phyloP scores from a whole-genome alignment of 345 rosid species.

The Eutrema heterophyllum region DNA sequence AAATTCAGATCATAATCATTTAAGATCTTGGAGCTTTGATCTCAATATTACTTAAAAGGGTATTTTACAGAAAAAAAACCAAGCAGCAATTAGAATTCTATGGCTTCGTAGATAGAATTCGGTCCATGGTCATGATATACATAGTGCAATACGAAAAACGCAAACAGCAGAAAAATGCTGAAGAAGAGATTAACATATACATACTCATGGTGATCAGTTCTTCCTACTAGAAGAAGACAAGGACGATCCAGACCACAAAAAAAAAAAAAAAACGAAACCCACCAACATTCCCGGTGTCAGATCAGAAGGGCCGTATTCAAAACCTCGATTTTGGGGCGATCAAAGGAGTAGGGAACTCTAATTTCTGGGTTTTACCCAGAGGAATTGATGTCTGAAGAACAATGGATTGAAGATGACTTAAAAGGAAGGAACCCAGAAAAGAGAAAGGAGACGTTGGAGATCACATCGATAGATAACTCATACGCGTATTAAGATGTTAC shows the following conservation, averaged over 20 bases:
- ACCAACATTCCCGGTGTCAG: conserved; percentile 24
- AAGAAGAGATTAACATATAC: background rate
- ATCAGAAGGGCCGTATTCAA: conserved; percentile 12
- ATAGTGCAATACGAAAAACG: no score
- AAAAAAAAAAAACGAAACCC: background rate
- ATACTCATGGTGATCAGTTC: conserved; percentile 19
- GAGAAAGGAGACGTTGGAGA: conserved; percentile 25
- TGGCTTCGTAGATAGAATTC: background rate
- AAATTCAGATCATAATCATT: conserved; percentile 9
- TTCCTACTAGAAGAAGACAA: background rate
- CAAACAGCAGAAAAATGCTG: no score
- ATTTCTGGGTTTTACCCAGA: background rate
- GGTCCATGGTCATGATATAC: background rate
- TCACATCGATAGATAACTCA: conserved; percentile 16
- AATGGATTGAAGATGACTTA: background rate
- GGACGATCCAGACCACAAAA: background rate
- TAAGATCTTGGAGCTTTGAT: background rate
- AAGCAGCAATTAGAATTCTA: background rate
- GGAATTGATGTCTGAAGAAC: conserved; percentile 12
- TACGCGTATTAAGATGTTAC: conserved; percentile 14
- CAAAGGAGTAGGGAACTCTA: background rate
- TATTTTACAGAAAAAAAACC: background rate
- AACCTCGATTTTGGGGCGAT: background rate
- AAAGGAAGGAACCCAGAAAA: background rate
- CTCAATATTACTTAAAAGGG: background rate